Evolutionary conservation across 2,329 filamentous ascomycete species (phyloP).

Genomic region (Microdochium trichocladiopsis): DNA sequence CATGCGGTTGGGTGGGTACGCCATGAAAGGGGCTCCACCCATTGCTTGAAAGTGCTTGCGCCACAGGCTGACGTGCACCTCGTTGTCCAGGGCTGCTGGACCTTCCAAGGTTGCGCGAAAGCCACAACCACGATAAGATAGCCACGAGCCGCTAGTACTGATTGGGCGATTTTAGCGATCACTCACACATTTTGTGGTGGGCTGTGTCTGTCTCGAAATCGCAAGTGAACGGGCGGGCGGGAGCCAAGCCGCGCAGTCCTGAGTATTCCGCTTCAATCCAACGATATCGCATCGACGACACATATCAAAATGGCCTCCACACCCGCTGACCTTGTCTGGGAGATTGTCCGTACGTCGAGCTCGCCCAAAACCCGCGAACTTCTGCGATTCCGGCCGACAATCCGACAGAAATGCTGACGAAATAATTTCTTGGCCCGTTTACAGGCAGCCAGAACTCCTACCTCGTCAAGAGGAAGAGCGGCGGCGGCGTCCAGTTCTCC

Average conservation of each 20-base stretch:
- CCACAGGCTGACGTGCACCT: too few relatives aligned
- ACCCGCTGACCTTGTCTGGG: conserved; percentile 79
- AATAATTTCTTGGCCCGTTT: conserved; percentile 11
- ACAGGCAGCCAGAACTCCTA: conserved; percentile 81
- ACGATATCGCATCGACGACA: conserved; percentile 11
- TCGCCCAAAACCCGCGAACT: conserved; percentile 3
- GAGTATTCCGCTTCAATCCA: neutral
- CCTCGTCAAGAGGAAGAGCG: conserved; percentile 81
- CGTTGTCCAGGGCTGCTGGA: too few relatives aligned
- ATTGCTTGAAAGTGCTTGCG: too few relatives aligned
- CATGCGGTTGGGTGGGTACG: too few relatives aligned
- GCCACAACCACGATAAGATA: neutral
- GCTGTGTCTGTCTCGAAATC: conserved; percentile 9
- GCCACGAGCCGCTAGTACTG: conserved; percentile 9
- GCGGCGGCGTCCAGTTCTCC: conserved; percentile 83
- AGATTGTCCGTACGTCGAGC: conserved; percentile 76
- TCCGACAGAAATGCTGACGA: conserved; percentile 1
- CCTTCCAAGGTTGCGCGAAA: neutral
- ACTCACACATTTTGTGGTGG: conserved; percentile 17
- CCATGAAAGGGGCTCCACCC: too few relatives aligned
- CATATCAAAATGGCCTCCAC: conserved; percentile 46
- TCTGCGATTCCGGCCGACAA: neutral
- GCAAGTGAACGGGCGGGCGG: neutral
- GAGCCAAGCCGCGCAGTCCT: neutral
- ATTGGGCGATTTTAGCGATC: conserved; percentile 20